Evolutionary conservation across 2,329 filamentous ascomycete genomes (phyloP).

Genomic region (Nemania serpens): DNA sequence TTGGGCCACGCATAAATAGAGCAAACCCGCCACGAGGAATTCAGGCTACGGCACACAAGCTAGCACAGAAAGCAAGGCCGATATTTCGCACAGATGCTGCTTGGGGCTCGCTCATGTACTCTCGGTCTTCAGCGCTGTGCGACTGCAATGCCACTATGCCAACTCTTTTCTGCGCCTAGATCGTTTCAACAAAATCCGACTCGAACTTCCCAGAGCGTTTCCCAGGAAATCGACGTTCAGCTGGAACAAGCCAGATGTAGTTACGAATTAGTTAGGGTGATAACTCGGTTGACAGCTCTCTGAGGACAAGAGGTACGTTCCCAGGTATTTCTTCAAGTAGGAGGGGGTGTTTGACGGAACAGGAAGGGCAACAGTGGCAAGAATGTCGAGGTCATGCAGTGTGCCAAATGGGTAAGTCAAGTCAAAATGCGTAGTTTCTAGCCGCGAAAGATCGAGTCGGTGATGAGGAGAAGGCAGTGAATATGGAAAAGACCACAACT

Average conservation of each 20-base stretch:
- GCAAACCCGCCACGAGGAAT: constrained; percentile 32
- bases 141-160: constrained; percentile 34
- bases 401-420: constrained; percentile 25
- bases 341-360: constrained; percentile 34
- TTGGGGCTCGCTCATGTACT: constrained; percentile 33
- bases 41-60: constrained; percentile 37
- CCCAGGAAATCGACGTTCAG: no score
- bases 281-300: constrained; percentile 34
- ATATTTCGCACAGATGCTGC: constrained; percentile 33
- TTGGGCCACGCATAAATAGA: constrained; percentile 35
- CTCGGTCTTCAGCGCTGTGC: constrained; percentile 36
- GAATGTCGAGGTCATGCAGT: constrained; percentile 33
- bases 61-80: constrained; percentile 31
- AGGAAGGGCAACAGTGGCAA: constrained; percentile 32
- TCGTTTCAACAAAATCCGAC: constrained; percentile 14
- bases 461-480: constrained; percentile 32
- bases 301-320: constrained; percentile 28
- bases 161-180: constrained; percentile 28
- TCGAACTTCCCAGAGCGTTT: not conserved
- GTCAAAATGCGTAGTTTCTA: constrained; percentile 29
- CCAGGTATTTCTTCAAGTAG: constrained; percentile 25
- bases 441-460: constrained; percentile 29
- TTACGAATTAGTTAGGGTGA: constrained; percentile 16
- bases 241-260: constrained; percentile 1
- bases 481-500: constrained; percentile 36